Evolutionary conservation across 208 protist genomes (phyloP).

Genomic region (Trypanosoma lewisi): DNA sequence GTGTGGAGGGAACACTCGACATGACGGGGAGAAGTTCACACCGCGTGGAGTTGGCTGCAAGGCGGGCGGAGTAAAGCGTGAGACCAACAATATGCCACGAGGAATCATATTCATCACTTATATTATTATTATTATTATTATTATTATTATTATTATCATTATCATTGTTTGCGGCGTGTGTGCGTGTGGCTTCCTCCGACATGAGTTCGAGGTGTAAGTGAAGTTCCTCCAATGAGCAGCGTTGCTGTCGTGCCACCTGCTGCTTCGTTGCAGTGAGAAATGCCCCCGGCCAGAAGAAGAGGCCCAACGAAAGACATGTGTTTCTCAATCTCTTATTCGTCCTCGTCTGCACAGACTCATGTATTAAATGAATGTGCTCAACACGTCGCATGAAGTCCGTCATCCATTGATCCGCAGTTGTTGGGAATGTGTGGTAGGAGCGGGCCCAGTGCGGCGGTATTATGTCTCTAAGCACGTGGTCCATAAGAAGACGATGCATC

Average conservation of each 20-base stretch:
- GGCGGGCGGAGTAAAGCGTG: constrained; percentile 57
- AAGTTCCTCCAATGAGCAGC: constrained; percentile 93
- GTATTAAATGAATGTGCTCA: constrained; percentile 53
- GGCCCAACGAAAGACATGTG: constrained; percentile 87
- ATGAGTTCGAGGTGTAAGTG: constrained; percentile 63
- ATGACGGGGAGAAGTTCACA: constrained; percentile 41
- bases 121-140: background rate
- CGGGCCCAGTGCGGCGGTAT: constrained; percentile 87
- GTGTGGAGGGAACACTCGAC: constrained; percentile 27
- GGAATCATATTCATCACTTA: background rate
- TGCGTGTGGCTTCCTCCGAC: constrained; percentile 14
- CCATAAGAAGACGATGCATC: constrained; percentile 81
- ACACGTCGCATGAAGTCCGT: constrained; percentile 59
- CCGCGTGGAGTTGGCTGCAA: constrained; percentile 29
- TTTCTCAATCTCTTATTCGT: constrained; percentile 21
- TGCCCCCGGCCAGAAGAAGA: constrained; percentile 94
- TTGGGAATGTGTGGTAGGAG: constrained; percentile 32
- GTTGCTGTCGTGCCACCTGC: constrained; percentile 77
- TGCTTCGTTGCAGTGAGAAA: constrained; percentile 98
- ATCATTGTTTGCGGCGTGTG: constrained; percentile 1
- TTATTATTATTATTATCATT: background rate
- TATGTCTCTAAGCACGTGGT: constrained; percentile 69
- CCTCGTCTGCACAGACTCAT: constrained; percentile 40
- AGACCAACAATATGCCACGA: constrained; percentile 31
- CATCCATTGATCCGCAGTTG: constrained; percentile 53